phyloP scores from a whole-genome alignment of 768 basidiomycete species.

The Suillus subluteus region DNA sequence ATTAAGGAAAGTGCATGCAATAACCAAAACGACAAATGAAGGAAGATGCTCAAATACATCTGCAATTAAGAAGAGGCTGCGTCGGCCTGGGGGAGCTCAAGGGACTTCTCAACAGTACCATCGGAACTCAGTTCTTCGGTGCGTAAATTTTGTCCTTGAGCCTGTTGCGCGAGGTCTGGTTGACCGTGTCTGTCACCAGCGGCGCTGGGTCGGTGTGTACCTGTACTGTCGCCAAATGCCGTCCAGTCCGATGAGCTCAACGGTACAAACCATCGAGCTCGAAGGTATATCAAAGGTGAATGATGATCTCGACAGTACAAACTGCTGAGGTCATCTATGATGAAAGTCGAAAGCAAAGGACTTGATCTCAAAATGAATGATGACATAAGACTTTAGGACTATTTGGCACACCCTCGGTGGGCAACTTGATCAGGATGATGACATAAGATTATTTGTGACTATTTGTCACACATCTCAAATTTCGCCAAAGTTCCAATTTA shows the following conservation, averaged over 20 bases:
- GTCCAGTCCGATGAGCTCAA: constrained; percentile 42
- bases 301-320: no score
- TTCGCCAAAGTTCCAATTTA: no score
- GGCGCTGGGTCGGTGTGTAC: constrained; percentile 9
- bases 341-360: no score
- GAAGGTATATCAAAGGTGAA: no score
- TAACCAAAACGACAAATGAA: not conserved
- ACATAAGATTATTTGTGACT: no score
- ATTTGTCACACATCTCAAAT: no score
- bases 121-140: constrained; percentile 17
- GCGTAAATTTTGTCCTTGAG: not conserved
- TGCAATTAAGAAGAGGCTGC: not conserved
- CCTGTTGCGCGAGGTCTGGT: constrained; percentile 27
- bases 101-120: not conserved
- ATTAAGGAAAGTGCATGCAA: not conserved
- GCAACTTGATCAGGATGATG: no score
- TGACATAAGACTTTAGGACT: no score
- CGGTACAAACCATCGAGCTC: no score
- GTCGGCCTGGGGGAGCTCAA: not conserved
- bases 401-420: no score
- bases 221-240: constrained; percentile 31
- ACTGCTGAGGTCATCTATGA: no score
- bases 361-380: no score
- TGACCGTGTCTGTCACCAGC: constrained; percentile 45
- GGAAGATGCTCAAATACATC: not conserved